phyloP scores from a whole-genome alignment of 306 rosid genomes.

The Cicer arietinum region DNA sequence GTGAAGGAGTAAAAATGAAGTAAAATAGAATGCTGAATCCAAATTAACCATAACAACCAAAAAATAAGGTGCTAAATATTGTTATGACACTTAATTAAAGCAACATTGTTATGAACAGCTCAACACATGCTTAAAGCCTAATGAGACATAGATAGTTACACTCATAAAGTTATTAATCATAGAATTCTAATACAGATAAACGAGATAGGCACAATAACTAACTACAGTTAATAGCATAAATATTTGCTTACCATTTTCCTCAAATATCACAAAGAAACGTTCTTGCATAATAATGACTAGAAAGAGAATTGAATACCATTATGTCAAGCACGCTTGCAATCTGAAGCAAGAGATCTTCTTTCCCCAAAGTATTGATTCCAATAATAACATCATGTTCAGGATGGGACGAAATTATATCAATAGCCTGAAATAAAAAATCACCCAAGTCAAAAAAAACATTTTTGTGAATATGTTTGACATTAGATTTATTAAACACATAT shows the following conservation, averaged over 20 bases:
- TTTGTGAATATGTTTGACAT: no score
- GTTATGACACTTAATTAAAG: background rate
- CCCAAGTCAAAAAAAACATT: background rate
- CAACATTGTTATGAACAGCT: conserved; percentile 4
- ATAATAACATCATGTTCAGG: conserved; percentile 75
- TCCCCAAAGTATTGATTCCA: conserved; percentile 70
- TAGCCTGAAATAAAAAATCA: conserved; percentile 54
- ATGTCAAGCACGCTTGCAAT: conserved; percentile 60
- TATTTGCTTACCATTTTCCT: background rate
- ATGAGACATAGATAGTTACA: background rate
- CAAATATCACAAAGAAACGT: background rate
- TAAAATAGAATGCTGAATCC: background rate
- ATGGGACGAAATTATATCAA: conserved; percentile 66
- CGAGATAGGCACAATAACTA: background rate
- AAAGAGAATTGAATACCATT: conserved; percentile 52
- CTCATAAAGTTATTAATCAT: conserved; percentile 4
- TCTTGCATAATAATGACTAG: background rate
- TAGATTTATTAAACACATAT: no score
- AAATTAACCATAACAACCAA: background rate
- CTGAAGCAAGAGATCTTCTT: conserved; percentile 73
- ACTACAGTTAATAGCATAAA: background rate
- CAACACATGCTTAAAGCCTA: conserved; percentile 3
- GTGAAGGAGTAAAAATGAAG: background rate
- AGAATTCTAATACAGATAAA: background rate
- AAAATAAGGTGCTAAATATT: background rate